Evolutionary conservation across 1,284 basidiomycete species (phyloP).

Genomic region (Puccinia sorghi): DNA sequence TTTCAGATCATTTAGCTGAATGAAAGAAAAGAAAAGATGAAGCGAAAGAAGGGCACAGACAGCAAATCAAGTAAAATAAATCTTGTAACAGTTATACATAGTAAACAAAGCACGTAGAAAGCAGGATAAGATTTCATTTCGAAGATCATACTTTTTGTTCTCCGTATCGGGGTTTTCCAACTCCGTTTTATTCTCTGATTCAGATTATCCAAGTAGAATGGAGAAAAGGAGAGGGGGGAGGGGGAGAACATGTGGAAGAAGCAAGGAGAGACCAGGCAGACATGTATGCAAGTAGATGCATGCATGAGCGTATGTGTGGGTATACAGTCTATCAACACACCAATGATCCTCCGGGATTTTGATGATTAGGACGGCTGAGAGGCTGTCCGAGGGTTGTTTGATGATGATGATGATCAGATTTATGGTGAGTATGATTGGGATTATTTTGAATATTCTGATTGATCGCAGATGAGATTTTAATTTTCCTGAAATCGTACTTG

Average conservation of each 20-base stretch:
- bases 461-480: slow-evolving; percentile 55
- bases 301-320: background rate
- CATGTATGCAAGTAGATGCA: background rate
- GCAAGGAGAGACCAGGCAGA: background rate
- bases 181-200: background rate
- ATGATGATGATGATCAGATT: background rate
- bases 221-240: background rate
- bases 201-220: background rate
- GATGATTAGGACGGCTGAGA: background rate
- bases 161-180: too few relatives aligned
- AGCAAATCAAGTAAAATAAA: slow-evolving; percentile 9
- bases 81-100: slow-evolving; percentile 4
- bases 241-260: too few relatives aligned
- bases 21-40: background rate
- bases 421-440: background rate
- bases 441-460: background rate
- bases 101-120: background rate
- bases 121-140: too few relatives aligned
- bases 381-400: background rate
- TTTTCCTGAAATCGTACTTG: slow-evolving; percentile 98
- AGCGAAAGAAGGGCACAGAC: background rate
- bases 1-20: background rate
- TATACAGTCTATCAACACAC: slow-evolving; percentile 9
- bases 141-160: too few relatives aligned
- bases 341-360: slow-evolving; percentile 3